Percentiles rank a stretch among this genome's conserved stretches.
phyloP scores from a whole-genome alignment of 768 basidiomycete genomes.

The Peribolospora kevripleyi region DNA sequence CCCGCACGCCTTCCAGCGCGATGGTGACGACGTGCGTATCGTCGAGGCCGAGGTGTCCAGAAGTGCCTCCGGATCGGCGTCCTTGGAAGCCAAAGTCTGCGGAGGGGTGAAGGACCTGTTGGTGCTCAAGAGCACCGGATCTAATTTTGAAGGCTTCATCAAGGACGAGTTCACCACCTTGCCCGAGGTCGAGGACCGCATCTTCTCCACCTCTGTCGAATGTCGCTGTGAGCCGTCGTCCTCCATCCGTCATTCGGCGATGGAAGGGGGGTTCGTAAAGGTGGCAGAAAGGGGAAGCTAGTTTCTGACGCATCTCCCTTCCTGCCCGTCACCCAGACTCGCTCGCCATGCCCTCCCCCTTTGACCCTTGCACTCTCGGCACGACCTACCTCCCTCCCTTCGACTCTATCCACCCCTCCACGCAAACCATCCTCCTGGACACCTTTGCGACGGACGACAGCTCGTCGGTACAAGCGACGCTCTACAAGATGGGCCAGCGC shows the following conservation, averaged over 20 bases:
- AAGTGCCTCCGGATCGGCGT: conserved; percentile 5
- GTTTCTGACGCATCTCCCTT: conserved; percentile 13
- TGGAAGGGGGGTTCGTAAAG: conserved; percentile 28
- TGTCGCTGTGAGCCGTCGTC: conserved; percentile 23
- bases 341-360: conserved; percentile 15
- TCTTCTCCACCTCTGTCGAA: conserved; percentile 73
- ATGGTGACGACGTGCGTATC: conserved; percentile 69
- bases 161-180: conserved; percentile 50
- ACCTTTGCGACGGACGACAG: conserved; percentile 69
- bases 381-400: conserved; percentile 25
- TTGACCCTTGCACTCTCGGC: conserved; percentile 22
- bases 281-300: conserved; percentile 14
- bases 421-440: conserved; percentile 43
- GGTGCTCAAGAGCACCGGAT: conserved; percentile 74
- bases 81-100: neutral
- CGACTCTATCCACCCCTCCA: conserved; percentile 28
- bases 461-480: conserved; percentile 76
- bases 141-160: conserved; percentile 55
- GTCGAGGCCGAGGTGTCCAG: conserved; percentile 32
- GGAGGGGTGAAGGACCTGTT: conserved; percentile 9
- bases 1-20: conserved; percentile 56
- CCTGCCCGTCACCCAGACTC: conserved; percentile 15
- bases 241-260: conserved; percentile 22
- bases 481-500: conserved; percentile 17
- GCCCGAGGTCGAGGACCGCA: conserved; percentile 51